These are phyloP conservation scores for Arthrobotrys conoides DNA, from an alignment of 2,329 filamentous ascomycete genomes.

Conservation along the genomic window DNA sequence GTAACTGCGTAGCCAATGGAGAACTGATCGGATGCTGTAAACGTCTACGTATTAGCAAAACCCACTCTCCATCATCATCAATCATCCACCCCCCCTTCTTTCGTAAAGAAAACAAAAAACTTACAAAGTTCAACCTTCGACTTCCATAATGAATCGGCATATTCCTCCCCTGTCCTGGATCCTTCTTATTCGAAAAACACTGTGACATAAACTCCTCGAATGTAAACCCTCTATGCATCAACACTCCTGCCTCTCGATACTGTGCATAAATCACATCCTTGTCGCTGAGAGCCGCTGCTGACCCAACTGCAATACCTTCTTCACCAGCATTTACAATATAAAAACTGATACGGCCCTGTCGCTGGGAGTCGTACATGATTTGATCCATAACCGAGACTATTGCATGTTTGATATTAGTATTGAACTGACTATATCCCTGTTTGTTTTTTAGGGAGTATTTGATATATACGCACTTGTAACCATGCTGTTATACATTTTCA, in stretches of 20 bases:
- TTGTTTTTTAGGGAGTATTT: background rate
- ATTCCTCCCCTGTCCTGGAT: conserved; percentile 85
- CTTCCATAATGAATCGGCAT: conserved; percentile 99
- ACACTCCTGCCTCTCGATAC: conserved; percentile 93
- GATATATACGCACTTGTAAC: conserved; percentile 67
- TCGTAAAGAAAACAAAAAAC: conserved; percentile 64
- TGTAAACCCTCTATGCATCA: conserved; percentile 88
- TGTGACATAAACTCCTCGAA: conserved; percentile 95
- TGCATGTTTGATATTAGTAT: conserved; percentile 1
- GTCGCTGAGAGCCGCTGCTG: conserved; percentile 84
- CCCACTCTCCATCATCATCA: background rate
- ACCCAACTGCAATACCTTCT: conserved; percentile 93
- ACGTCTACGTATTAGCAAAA: conserved; percentile 16
- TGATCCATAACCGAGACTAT: conserved; percentile 88
- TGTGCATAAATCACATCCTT: conserved; percentile 93
- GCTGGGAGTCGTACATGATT: conserved; percentile 97
- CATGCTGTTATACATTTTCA: conserved; percentile 77
- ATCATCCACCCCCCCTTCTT: background rate
- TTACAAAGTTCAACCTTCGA: conserved; percentile 83
- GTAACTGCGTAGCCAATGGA: conserved; percentile 87
- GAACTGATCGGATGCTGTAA: conserved; percentile 85
- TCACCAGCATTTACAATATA: conserved; percentile 96
- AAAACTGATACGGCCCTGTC: conserved; percentile 93
- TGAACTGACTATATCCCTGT: background rate
- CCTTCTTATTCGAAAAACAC: conserved; percentile 87